Base-by-base conservation (phyloP, 148 eudicot species). In the Chenopodium formosanum region DNA sequence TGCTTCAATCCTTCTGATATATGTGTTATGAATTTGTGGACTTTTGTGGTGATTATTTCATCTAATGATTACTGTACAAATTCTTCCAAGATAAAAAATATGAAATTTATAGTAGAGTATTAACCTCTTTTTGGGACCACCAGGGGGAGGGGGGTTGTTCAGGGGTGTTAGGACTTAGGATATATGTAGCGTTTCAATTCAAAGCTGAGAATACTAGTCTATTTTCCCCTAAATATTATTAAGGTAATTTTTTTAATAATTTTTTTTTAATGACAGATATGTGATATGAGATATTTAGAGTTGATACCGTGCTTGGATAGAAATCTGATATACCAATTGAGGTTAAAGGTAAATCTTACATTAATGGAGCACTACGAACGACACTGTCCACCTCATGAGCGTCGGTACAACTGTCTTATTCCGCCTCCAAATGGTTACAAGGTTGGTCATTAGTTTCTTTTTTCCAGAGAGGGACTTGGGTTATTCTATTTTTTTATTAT, bases 331-430 rank as follows among this genome's bases (percentile, higher is more conserved):
- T 88, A 86, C 83, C 88, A 88, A 70, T 77, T 81, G 23, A 82
- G 90, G 82, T 77, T 88, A 82, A 88, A 84, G 82, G 82, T 86
- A 14, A 88, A 88, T 80, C 85, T 88, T 27, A 40, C 83, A 12
- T 70, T 88, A 65, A 88, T 88, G 90, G 90, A 88, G 85, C 90
- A 88, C 74, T 88, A 88, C 48, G 90, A 88, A 82, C 69, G 90
- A 63, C 90, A 88, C 47, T 88, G 90, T 31, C 90, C 90, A 16
- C 90, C 88, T 53, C 85, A 86, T 27, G 90, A 86, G 67, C 82
- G 83, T 79, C 88, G 87, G 25, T 88, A 66, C 84, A 88, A 86
- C 56, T 88, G 90, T 79, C 86, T 88, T 48, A 86, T 88, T 77
- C 90, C 90, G 22, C 90, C 90, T 52, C 90, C 90, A 27, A 82